These are phyloP conservation scores for Chaetomium sp. DNA, from an alignment of 2,329 filamentous ascomycete genomes.

Conservation along the genomic window DNA sequence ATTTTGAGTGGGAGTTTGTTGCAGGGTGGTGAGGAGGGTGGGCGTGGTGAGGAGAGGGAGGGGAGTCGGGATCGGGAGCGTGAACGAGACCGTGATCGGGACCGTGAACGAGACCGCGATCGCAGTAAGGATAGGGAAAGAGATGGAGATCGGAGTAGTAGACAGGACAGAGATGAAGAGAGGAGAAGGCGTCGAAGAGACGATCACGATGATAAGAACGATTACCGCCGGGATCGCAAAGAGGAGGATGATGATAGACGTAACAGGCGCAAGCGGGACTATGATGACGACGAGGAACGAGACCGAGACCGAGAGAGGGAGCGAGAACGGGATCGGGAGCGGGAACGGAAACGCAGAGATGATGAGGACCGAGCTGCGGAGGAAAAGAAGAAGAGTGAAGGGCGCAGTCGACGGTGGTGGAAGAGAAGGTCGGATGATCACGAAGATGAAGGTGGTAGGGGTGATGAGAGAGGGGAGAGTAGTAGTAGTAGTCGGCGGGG, in stretches of 20 bases:
- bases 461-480: constrained; percentile 2
- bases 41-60: background rate
- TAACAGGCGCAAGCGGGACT: constrained; percentile 10
- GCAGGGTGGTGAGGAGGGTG: constrained; percentile 6
- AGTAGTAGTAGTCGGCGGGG: constrained; percentile 5
- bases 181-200: background rate
- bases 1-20: constrained; percentile 25
- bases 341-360: background rate
- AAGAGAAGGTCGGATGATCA: too few species aligned
- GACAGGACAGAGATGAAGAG: background rate
- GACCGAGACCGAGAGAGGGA: constrained; percentile 5
- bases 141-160: background rate
- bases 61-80: constrained; percentile 1
- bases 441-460: too few species aligned
- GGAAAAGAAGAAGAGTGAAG: too few species aligned
- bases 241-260: constrained; percentile 13
- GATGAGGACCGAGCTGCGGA: background rate
- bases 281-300: background rate
- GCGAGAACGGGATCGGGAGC: constrained; percentile 3
- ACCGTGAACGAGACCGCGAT: constrained; percentile 3
- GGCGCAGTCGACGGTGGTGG: too few species aligned
- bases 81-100: background rate
- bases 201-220: background rate
- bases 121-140: background rate
- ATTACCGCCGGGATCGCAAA: too few species aligned